Base-by-base conservation (phyloP, 163 green algal genomes). In the Chlamydomonas reinhardtii region DNA sequence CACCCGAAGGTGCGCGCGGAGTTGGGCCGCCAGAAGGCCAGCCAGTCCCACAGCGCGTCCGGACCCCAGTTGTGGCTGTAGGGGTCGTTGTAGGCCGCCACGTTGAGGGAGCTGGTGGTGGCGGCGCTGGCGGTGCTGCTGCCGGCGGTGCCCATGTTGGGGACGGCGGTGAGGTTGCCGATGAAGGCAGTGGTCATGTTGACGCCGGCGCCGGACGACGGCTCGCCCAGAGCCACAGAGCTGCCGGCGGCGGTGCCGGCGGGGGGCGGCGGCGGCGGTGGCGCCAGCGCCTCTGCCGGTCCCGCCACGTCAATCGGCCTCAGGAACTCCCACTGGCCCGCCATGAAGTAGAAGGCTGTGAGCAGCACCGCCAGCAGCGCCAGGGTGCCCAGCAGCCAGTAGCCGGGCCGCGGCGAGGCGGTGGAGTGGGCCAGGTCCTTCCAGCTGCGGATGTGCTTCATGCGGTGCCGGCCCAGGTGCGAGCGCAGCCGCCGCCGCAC, bases 311-410 rank as follows among this genome's bases (percentile, higher is more conserved):
- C 66, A 27, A 43, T 54, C 1, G 64, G 25, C 24, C 70, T 61
- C 19, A 82, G 34, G 35, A 79, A 84, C 15, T 82, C 69, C 56
- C 83, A 90, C 69, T 90, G 85, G 2, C 76, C 85, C 8, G 70
- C 85, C 85, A 90, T 90, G 85, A 86, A 90, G 4, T 86, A 29
- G 64, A 83, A 90, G 24, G 24, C 29, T 16, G 72, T 62, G 3
- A 82, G 35, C 82, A 81, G 68, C 61, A 69, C 43, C 20, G 32
- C 20, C 37, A 75, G 29, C 61, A 87, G 72, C 43, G 59, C 6
- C 82, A 87, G 43, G 37, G 61, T 70, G 32, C 37, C 29, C 37
- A 75, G 16, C 39, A 76, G 72, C 82, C 82, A 82, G 72, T 87
- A 75, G 52, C 43, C 39, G 39, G 70, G 35, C 16, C 48, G 80